Evolutionary conservation across 2,329 filamentous ascomycete genomes (phyloP).

Genomic region (Verticillium nonalfalfae): DNA sequence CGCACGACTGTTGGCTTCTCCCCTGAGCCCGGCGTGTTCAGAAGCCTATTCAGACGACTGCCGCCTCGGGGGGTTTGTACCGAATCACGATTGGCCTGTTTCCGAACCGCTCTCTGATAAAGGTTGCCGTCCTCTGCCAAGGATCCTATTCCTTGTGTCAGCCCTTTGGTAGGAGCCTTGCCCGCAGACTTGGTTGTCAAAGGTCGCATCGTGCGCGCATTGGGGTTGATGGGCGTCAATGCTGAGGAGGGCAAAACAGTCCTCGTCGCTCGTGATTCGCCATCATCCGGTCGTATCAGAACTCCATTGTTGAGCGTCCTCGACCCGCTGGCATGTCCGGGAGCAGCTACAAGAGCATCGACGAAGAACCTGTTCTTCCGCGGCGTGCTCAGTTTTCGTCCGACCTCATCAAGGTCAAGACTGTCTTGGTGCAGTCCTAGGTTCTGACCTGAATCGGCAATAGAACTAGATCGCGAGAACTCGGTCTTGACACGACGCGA

Average conservation of each 20-base stretch:
- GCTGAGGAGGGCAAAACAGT: conserved; percentile 16
- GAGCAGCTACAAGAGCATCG: neutral
- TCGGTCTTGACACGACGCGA: conserved; percentile 37
- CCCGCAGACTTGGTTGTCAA: conserved; percentile 13
- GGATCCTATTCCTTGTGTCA: conserved; percentile 29
- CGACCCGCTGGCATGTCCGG: neutral
- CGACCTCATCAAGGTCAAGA: conserved; percentile 51
- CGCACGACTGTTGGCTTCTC: conserved; percentile 17
- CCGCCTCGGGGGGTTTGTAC: conserved; percentile 12
- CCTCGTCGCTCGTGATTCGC: neutral
- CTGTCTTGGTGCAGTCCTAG: conserved; percentile 38
- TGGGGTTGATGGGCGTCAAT: conserved; percentile 30
- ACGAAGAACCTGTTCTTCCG: conserved; percentile 20
- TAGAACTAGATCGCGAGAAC: conserved; percentile 20
- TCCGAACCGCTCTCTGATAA: conserved; percentile 12
- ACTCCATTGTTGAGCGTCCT: neutral
- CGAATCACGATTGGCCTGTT: conserved; percentile 8
- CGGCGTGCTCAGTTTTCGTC: conserved; percentile 34
- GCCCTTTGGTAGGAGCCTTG: conserved; percentile 13
- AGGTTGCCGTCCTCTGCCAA: conserved; percentile 43
- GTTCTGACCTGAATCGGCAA: conserved; percentile 14
- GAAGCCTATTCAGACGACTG: conserved; percentile 23
- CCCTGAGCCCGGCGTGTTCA: conserved; percentile 21
- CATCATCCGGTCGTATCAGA: conserved; percentile 5
- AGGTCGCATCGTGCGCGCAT: conserved; percentile 18